These are phyloP conservation scores for Daldinia loculata DNA, from an alignment of 495 filamentous ascomycete species.

Conservation along the genomic window DNA sequence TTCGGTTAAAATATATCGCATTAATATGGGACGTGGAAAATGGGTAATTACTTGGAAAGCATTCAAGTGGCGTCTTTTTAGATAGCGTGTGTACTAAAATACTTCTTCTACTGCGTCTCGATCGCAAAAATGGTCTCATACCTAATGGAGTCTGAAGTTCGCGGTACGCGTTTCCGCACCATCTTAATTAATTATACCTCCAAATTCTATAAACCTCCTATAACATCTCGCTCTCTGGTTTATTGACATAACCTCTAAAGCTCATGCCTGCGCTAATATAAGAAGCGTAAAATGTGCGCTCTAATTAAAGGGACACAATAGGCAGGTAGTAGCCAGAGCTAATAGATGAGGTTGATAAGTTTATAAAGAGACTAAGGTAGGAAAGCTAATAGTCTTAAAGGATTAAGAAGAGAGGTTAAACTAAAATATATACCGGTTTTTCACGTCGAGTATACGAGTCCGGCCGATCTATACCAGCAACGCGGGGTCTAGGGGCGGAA, in stretches of 20 bases:
- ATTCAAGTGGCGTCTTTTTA: slow-evolving; percentile 29
- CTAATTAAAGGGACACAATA: no score
- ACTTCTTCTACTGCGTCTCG: not conserved
- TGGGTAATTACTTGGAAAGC: slow-evolving; percentile 20
- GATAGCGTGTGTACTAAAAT: not conserved
- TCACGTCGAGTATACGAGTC: no score
- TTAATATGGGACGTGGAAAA: slow-evolving; percentile 22
- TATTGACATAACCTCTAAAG: not conserved
- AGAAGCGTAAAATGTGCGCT: no score
- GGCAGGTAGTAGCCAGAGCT: no score
- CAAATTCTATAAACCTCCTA: not conserved
- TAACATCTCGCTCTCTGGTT: not conserved
- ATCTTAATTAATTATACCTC: not conserved
- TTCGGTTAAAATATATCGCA: slow-evolving; percentile 26
- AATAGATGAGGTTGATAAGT: no score
- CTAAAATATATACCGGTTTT: no score
- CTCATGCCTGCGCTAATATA: not conserved
- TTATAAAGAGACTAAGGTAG: no score
- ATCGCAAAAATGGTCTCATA: not conserved
- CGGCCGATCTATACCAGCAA: no score
- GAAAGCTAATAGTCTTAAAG: no score
- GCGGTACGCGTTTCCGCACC: not conserved
- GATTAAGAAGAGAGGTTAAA: no score
- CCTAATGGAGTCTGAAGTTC: not conserved
- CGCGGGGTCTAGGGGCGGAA: not conserved